Evolutionary conservation across 805 yeast species (phyloP).

Genomic region (Candida vartiovaarae): DNA sequence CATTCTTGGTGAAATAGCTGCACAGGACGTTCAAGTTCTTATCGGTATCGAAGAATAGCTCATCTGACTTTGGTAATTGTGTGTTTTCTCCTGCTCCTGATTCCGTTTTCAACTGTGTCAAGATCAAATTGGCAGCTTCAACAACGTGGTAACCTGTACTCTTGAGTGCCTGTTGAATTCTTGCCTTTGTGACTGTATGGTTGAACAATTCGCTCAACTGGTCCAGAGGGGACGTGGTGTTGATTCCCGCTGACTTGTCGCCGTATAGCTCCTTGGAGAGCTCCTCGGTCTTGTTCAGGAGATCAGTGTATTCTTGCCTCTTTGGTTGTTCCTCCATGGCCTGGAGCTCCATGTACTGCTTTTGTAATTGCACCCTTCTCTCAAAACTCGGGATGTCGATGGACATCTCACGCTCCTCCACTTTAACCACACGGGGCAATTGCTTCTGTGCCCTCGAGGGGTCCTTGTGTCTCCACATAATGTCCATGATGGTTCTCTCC

Average conservation of each 20-base stretch:
- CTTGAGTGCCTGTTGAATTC: constrained; percentile 31
- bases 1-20: constrained; percentile 33
- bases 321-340: background rate
- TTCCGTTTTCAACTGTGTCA: constrained; percentile 16
- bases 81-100: background rate
- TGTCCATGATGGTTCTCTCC: constrained; percentile 32
- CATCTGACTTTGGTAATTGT: background rate
- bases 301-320: constrained; percentile 13
- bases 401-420: constrained; percentile 11
- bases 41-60: constrained; percentile 8
- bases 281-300: constrained; percentile 13
- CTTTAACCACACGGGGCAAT: constrained; percentile 17
- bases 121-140: constrained; percentile 16
- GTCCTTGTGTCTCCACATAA: constrained; percentile 35
- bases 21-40: constrained; percentile 26
- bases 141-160: constrained; percentile 30
- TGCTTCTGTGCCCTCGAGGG: constrained; percentile 15
- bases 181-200: constrained; percentile 23
- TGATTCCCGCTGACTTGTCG: constrained; percentile 1
- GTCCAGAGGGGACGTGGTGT: constrained; percentile 29
- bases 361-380: constrained; percentile 20
- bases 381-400: constrained; percentile 22
- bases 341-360: constrained; percentile 15
- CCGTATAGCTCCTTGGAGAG: constrained; percentile 18
- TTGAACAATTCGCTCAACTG: constrained; percentile 28